Percentiles rank a stretch among this genome's conserved stretches.
These are phyloP conservation scores for Amorphotheca resinae DNA, from an alignment of 495 filamentous ascomycete genomes.

Conservation along the genomic window DNA sequence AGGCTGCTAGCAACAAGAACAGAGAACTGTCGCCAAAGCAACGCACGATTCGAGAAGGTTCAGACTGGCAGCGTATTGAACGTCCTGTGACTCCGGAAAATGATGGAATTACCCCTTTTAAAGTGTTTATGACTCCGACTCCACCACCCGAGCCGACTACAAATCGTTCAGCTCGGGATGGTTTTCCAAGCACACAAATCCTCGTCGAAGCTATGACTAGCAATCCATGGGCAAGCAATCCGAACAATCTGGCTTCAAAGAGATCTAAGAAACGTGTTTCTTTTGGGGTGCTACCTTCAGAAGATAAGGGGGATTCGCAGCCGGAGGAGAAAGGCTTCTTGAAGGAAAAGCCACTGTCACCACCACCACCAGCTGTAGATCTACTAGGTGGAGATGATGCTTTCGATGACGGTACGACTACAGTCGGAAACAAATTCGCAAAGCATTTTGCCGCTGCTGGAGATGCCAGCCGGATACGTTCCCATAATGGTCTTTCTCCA, in stretches of 20 bases:
- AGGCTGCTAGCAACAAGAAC: background rate
- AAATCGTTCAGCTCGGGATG: background rate
- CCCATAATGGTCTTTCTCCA: conserved; percentile 1
- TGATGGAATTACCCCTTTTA: conserved; percentile 8
- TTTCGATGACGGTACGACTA: conserved; percentile 2
- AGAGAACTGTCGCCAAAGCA: no score
- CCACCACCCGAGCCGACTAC: background rate
- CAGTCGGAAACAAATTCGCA: background rate
- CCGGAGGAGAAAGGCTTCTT: background rate
- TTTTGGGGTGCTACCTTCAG: conserved; percentile 6
- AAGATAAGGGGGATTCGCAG: conserved; percentile 2
- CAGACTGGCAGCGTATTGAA: background rate
- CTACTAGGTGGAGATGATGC: background rate
- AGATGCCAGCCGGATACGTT: conserved; percentile 7
- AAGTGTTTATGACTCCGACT: conserved; percentile 12
- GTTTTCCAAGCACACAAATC: conserved; percentile 5
- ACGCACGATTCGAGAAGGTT: no score
- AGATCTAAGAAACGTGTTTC: conserved; percentile 17
- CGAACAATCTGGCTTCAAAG: background rate
- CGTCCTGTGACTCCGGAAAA: background rate
- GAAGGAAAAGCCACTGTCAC: background rate
- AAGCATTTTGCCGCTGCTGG: conserved; percentile 5
- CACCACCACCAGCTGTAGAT: conserved; percentile 4
- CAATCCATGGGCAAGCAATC: conserved; percentile 17
- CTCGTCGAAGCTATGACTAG: conserved; percentile 10